Conservation (phyloP, 768 basidiomycete species). For the Fistulinella prunicolor region DNA sequence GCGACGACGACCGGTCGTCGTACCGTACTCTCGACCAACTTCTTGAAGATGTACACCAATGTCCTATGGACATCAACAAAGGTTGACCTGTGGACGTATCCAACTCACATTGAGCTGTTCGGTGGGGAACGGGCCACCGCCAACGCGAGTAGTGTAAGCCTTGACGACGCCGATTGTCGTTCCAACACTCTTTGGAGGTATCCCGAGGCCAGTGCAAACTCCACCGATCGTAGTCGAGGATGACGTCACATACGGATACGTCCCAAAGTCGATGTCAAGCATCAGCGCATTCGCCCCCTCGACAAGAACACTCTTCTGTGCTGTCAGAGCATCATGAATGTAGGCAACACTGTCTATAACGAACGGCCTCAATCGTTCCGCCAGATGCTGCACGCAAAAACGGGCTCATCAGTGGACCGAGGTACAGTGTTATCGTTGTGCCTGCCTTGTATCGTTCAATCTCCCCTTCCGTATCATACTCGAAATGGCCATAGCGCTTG, state of each 20-base stretch:
- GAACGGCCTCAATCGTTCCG: conserved; percentile 80
- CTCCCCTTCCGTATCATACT: conserved; percentile 98
- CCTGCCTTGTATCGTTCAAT: conserved; percentile 86
- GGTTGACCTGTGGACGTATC: not conserved
- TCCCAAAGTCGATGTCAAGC: conserved; percentile 98
- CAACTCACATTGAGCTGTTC: conserved; percentile 83
- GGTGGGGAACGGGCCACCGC: conserved; percentile 97
- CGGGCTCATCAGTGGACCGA: not conserved
- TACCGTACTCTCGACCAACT: conserved; percentile 88
- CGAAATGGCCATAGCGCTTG: conserved; percentile 97
- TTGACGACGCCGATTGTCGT: conserved; percentile 91
- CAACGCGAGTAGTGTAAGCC: conserved; percentile 97
- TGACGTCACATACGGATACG: conserved; percentile 97
- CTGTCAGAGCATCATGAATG: conserved; percentile 73
- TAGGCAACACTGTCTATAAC: conserved; percentile 87
- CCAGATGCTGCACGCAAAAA: conserved; percentile 55
- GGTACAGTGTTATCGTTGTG: not conserved
- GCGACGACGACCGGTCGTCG: conserved; percentile 87
- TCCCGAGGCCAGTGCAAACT: conserved; percentile 95
- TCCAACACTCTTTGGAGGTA: conserved; percentile 88
- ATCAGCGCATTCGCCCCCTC: conserved; percentile 98
- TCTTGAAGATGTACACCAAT: conserved; percentile 88
- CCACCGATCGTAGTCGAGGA: conserved; percentile 93
- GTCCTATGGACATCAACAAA: conserved; percentile 43
- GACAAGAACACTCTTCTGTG: conserved; percentile 80